Conservation (phyloP, 345 rosid genomes). For the Combretum micranthum region DNA sequence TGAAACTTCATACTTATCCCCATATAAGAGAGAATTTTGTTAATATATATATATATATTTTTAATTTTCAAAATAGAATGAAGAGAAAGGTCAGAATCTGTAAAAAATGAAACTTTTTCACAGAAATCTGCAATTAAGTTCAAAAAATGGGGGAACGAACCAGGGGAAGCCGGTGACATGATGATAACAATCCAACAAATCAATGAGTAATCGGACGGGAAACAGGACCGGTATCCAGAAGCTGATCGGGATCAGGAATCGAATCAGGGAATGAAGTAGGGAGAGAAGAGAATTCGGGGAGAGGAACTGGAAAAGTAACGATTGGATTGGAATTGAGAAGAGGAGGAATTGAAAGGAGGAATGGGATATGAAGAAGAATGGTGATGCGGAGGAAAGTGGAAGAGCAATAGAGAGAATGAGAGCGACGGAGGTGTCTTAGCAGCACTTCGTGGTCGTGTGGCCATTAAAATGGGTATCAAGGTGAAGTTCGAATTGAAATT, state of each 20-base stretch:
- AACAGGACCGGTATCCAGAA: slow-evolving; percentile 23
- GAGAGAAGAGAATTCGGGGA: neutral
- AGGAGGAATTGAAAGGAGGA: neutral
- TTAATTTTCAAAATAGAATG: too few relatives aligned
- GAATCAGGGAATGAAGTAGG: neutral
- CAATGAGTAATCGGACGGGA: slow-evolving; percentile 41
- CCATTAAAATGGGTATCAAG: slow-evolving; percentile 5
- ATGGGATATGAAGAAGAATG: neutral
- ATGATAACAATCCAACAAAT: slow-evolving; percentile 67
- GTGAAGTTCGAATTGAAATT: too few relatives aligned
- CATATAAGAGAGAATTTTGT: too few relatives aligned
- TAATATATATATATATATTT: too few relatives aligned
- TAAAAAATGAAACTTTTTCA: too few relatives aligned
- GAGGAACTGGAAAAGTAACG: slow-evolving; percentile 1
- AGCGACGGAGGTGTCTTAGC: slow-evolving; percentile 42
- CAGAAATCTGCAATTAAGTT: too few relatives aligned
- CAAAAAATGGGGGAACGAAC: slow-evolving; percentile 24
- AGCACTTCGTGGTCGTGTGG: slow-evolving; percentile 34
- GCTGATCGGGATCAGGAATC: too few relatives aligned
- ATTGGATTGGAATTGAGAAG: neutral
- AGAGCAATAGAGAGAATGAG: slow-evolving; percentile 10
- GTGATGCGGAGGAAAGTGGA: neutral
- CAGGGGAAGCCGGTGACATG: slow-evolving; percentile 80
- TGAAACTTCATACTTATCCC: too few relatives aligned
- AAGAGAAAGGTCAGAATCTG: too few relatives aligned